Percentiles rank a stretch among this genome's conserved stretches.
These are phyloP conservation scores for Nakataea oryzae DNA, from an alignment of 2,329 filamentous ascomycete species.

Conservation along the genomic window DNA sequence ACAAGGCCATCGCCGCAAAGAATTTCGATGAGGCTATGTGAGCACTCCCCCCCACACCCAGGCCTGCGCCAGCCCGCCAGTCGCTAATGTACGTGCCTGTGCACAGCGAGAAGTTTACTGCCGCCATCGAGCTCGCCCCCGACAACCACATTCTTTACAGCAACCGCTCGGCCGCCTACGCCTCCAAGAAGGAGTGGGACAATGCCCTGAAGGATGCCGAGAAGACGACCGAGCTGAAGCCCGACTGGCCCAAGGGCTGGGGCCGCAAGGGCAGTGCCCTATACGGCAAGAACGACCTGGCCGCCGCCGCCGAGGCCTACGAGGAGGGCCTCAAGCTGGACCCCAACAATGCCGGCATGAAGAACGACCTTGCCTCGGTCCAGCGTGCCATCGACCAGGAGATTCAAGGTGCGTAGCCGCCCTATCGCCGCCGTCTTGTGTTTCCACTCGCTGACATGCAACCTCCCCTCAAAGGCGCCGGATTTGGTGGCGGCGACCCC, in stretches of 20 bases:
- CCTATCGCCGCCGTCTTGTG: not conserved
- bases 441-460: slow-evolving; percentile 14
- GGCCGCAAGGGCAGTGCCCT: slow-evolving; percentile 84
- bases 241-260: slow-evolving; percentile 97
- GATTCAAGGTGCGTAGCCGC: slow-evolving; percentile 19
- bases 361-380: slow-evolving; percentile 75
- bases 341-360: slow-evolving; percentile 82
- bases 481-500: slow-evolving; percentile 41
- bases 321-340: slow-evolving; percentile 92
- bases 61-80: not conserved
- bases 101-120: slow-evolving; percentile 77
- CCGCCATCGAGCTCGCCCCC: slow-evolving; percentile 82
- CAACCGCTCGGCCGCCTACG: slow-evolving; percentile 81
- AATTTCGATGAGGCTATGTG: slow-evolving; percentile 94
- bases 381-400: slow-evolving; percentile 81
- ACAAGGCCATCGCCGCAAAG: slow-evolving; percentile 97
- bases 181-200: slow-evolving; percentile 81
- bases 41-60: slow-evolving; percentile 26
- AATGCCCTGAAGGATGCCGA: slow-evolving; percentile 80
- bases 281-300: slow-evolving; percentile 77
- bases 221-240: slow-evolving; percentile 90
- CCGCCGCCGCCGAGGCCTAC: slow-evolving; percentile 81
- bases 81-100: not conserved
- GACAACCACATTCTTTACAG: slow-evolving; percentile 95
- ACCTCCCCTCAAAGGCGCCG: slow-evolving; percentile 13